These are phyloP conservation scores for Spergularia bocconei DNA, from an alignment of 148 eudicot species.

Conservation along the genomic window DNA sequence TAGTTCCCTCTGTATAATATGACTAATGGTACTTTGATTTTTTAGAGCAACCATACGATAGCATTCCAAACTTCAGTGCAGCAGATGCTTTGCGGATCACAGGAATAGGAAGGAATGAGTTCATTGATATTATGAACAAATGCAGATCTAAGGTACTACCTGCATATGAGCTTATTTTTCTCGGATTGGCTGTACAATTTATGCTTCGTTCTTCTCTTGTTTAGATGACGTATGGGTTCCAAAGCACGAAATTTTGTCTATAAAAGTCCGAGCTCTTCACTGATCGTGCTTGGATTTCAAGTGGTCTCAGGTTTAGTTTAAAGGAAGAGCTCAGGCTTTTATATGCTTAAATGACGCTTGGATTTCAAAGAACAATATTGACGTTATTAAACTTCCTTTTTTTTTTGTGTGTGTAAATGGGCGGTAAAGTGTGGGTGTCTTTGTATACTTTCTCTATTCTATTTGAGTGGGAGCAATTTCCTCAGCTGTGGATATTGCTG, in stretches of 20 bases:
- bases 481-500: slow-evolving; percentile 1
- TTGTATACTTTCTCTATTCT: background rate
- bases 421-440: background rate
- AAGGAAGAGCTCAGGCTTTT: background rate
- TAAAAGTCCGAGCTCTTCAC: too few relatives aligned
- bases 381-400: background rate
- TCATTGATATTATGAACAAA: slow-evolving; percentile 98
- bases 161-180: slow-evolving; percentile 12
- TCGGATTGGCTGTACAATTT: background rate
- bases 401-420: background rate
- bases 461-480: background rate
- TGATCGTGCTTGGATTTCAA: too few relatives aligned
- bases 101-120: slow-evolving; percentile 96
- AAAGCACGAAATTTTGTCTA: too few relatives aligned
- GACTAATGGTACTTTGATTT: slow-evolving; percentile 6
- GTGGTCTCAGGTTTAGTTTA: background rate
- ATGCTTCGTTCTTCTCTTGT: slow-evolving; percentile 2
- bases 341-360: background rate
- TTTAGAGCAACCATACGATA: slow-evolving; percentile 98
- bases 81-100: slow-evolving; percentile 95
- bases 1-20: slow-evolving; percentile 6
- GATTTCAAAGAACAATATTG: background rate
- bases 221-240: too few relatives aligned
- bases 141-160: slow-evolving; percentile 92
- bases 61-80: slow-evolving; percentile 96